Evolutionary conservation across 345 rosid species (phyloP).

Genomic region (Orychophragmus violaceus): DNA sequence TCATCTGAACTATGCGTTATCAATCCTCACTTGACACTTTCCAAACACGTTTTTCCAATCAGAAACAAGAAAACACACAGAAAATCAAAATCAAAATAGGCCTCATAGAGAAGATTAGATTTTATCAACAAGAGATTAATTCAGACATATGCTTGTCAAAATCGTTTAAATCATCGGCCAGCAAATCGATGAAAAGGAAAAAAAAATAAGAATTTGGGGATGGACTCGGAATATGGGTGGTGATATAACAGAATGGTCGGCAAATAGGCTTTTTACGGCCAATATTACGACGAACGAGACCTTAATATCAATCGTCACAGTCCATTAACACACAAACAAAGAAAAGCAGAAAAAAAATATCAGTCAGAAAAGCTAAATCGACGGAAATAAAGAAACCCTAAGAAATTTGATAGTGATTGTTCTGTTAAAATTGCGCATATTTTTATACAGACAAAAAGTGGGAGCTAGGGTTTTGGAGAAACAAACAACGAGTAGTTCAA

Average conservation of each 20-base stretch:
- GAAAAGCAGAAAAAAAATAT: background rate
- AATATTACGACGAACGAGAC: constrained; percentile 99
- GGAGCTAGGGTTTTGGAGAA: constrained; percentile 7
- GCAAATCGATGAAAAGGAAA: background rate
- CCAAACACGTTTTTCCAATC: background rate
- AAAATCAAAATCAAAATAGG: too few species aligned
- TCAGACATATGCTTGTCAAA: constrained; percentile 96
- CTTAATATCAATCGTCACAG: constrained; percentile 67
- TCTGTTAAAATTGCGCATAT: background rate
- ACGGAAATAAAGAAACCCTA: background rate
- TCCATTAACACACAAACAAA: constrained; percentile 16
- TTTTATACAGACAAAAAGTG: background rate
- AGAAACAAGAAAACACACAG: too few species aligned
- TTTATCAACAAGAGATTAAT: constrained; percentile 43
- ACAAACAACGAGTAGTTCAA: background rate
- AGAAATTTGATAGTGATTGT: background rate
- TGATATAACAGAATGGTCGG: constrained; percentile 98
- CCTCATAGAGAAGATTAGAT: constrained; percentile 98
- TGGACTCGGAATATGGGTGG: constrained; percentile 97
- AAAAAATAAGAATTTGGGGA: background rate
- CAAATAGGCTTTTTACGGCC: constrained; percentile 58
- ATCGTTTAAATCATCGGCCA: constrained; percentile 66
- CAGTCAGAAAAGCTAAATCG: background rate
- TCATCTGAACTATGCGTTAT: constrained; percentile 77
- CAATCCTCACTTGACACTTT: constrained; percentile 67